Conservation (phyloP, 140 eudicot genomes). For the Stevia rebaudiana region DNA sequence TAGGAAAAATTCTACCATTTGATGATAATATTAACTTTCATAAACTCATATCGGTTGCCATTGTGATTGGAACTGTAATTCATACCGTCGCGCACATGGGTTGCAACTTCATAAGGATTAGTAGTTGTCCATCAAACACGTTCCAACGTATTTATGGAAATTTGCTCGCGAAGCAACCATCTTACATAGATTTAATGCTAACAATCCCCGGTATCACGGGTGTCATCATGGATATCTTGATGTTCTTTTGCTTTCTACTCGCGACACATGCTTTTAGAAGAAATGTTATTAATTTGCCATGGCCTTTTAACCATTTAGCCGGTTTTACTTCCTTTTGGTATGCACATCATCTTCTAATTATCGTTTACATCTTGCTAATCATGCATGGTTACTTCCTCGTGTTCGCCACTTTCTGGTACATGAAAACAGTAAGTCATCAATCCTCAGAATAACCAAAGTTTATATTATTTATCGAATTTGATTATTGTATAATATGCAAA, state of each 20-base stretch:
- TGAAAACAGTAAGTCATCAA: constrained; percentile 63
- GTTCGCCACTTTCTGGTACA: constrained; percentile 51
- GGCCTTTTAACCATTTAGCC: constrained; percentile 63
- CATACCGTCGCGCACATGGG: constrained; percentile 49
- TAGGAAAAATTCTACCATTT: constrained; percentile 57
- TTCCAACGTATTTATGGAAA: constrained; percentile 48
- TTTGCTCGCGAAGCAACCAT: constrained; percentile 51
- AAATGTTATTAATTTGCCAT: constrained; percentile 66
- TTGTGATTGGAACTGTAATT: constrained; percentile 41
- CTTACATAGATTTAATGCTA: constrained; percentile 42
- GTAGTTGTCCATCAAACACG: constrained; percentile 39
- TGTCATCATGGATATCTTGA: constrained; percentile 55
- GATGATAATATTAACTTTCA: constrained; percentile 96
- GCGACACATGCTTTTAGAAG: constrained; percentile 85
- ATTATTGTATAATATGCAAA: neutral
- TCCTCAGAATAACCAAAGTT: neutral
- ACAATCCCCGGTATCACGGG: constrained; percentile 68
- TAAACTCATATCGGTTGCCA: constrained; percentile 56
- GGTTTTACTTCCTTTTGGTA: constrained; percentile 97
- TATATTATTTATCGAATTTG: neutral
- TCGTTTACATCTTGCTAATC: constrained; percentile 67
- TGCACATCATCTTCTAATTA: constrained; percentile 79
- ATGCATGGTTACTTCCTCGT: constrained; percentile 76
- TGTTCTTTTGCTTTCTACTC: constrained; percentile 64
- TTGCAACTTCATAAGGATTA: constrained; percentile 62